phyloP scores from a whole-genome alignment of 306 rosid genomes.

The Sicyos edulis region DNA sequence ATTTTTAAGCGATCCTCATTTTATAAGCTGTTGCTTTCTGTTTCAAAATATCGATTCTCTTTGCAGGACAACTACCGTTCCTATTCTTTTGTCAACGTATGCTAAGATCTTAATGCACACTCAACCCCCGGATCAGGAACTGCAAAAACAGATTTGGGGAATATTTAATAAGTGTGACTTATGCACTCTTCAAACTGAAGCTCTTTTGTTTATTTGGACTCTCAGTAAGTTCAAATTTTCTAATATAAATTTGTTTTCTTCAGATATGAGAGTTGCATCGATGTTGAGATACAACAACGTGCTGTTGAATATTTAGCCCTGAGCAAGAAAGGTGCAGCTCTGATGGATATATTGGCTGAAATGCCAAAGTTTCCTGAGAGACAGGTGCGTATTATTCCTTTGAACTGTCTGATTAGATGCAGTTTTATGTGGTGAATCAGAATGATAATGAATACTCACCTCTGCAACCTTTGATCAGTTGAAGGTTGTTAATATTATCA shows the following conservation, averaged over 20 bases:
- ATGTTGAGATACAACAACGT: constrained; percentile 96
- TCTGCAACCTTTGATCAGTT: constrained; percentile 1
- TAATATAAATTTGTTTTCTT: constrained; percentile 29
- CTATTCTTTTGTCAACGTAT: constrained; percentile 93
- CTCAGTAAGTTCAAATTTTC: constrained; percentile 16
- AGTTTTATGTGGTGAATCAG: neutral
- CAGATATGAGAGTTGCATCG: constrained; percentile 97
- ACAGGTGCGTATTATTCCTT: constrained; percentile 51
- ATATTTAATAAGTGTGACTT: constrained; percentile 83
- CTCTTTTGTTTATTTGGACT: constrained; percentile 16
- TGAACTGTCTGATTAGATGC: constrained; percentile 21
- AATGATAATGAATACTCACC: neutral
- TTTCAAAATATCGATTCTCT: constrained; percentile 28
- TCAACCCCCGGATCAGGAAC: constrained; percentile 93
- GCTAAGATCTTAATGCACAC: constrained; percentile 96
- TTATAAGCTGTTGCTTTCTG: constrained; percentile 6
- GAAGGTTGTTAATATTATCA: constrained; percentile 18
- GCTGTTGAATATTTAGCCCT: constrained; percentile 90
- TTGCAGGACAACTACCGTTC: constrained; percentile 73
- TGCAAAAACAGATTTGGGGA: constrained; percentile 93
- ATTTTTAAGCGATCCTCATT: constrained; percentile 18
- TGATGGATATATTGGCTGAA: constrained; percentile 86
- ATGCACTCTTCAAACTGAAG: constrained; percentile 21
- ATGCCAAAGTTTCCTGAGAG: constrained; percentile 99
- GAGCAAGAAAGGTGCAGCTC: constrained; percentile 85